These are phyloP conservation scores for Panus rudis DNA, from an alignment of 768 basidiomycete species.

Conservation along the genomic window DNA sequence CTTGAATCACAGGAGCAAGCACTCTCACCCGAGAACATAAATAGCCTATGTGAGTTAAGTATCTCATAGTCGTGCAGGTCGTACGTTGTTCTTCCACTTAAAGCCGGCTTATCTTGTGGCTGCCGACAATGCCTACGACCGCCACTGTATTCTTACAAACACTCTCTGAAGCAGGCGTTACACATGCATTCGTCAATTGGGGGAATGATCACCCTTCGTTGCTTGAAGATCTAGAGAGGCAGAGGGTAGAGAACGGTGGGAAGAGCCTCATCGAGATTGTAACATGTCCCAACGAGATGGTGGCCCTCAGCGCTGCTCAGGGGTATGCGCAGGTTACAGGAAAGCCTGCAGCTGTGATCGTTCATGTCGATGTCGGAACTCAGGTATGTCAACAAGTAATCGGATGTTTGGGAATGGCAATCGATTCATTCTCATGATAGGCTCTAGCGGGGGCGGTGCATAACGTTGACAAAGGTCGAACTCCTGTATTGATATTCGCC, in stretches of 20 bases:
- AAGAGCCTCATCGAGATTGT: constrained; percentile 43
- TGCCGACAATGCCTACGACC: constrained; percentile 27
- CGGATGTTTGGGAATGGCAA: neutral
- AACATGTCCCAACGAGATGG: constrained; percentile 73
- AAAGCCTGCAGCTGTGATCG: constrained; percentile 62
- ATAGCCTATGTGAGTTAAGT: too few species aligned
- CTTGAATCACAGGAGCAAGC: too few species aligned
- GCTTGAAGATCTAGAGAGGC: constrained; percentile 60
- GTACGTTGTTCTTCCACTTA: too few species aligned
- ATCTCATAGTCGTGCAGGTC: too few species aligned
- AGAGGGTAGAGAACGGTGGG: constrained; percentile 33
- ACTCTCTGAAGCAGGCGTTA: constrained; percentile 50
- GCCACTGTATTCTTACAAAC: constrained; percentile 57
- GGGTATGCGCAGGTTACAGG: constrained; percentile 63
- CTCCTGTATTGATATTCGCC: constrained; percentile 65
- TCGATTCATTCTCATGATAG: constrained; percentile 23
- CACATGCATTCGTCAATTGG: constrained; percentile 70
- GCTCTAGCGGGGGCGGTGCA: constrained; percentile 66
- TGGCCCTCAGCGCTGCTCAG: constrained; percentile 65
- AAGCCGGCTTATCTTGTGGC: too few species aligned
- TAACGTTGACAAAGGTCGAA: constrained; percentile 55
- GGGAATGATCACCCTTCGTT: constrained; percentile 71
- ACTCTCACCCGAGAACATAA: too few species aligned
- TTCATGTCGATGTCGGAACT: constrained; percentile 69
- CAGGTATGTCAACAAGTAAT: constrained; percentile 33